Evolutionary conservation across 257 asterid species (phyloP).

Genomic region (Ophiorrhiza pumila): DNA sequence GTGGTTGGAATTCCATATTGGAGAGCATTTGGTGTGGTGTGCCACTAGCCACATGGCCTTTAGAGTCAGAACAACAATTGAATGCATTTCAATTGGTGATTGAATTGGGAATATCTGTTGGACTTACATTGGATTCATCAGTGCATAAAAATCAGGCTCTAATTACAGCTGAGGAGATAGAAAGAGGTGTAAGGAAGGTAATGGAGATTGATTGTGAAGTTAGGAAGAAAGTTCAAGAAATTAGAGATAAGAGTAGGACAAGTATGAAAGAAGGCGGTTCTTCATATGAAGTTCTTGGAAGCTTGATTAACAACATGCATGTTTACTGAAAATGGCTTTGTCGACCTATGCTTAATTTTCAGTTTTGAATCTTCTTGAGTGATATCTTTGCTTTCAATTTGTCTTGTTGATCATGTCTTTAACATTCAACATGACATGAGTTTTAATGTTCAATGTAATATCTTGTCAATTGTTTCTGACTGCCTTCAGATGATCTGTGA

Average conservation of each 20-base stretch:
- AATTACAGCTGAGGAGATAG: conserved; percentile 19
- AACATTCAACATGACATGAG: no score
- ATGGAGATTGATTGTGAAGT: conserved; percentile 24
- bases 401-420: no score
- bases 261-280: conserved; percentile 19
- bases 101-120: conserved; percentile 15
- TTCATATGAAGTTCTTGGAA: conserved; percentile 10
- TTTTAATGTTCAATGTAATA: no score
- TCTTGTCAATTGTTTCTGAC: no score
- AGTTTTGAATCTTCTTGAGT: no score
- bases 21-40: conserved; percentile 28
- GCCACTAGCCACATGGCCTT: conserved; percentile 28
- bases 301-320: conserved; percentile 10
- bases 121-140: conserved; percentile 10
- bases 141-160: background rate
- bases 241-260: conserved; percentile 9
- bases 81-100: conserved; percentile 23
- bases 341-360: no score
- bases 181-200: conserved; percentile 19
- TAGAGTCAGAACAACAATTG: conserved; percentile 21
- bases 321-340: no score
- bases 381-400: no score
- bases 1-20: conserved; percentile 28
- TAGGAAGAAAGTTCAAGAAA: conserved; percentile 14
- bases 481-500: no score